A percentile compares a stretch with the other conserved stretches of the same genome.
Conservation (phyloP, 164 flowering plant species). For the Santalum album region DNA sequence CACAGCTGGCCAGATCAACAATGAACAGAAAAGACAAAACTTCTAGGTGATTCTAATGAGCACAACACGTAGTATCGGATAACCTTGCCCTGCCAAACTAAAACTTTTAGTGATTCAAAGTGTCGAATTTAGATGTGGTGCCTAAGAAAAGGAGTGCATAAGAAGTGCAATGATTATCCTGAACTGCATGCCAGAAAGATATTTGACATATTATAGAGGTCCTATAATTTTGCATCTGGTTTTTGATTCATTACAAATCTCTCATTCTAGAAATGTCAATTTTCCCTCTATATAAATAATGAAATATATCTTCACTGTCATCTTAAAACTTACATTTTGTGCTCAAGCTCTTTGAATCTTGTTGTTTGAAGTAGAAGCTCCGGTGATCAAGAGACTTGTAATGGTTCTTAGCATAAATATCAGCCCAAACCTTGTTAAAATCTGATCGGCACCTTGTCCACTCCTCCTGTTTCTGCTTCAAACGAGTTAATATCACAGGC, state of each 20-base stretch:
- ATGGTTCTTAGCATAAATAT: constrained; percentile 60
- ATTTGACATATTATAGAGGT: too few relatives aligned
- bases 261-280: too few relatives aligned
- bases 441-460: constrained; percentile 57
- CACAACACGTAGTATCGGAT: neutral
- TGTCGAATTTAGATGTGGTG: too few relatives aligned
- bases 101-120: too few relatives aligned
- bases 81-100: too few relatives aligned
- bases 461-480: constrained; percentile 69
- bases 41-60: neutral
- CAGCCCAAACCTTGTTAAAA: constrained; percentile 70
- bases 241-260: too few relatives aligned
- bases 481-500: constrained; percentile 50
- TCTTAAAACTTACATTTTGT: constrained; percentile 37
- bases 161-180: too few relatives aligned
- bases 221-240: too few relatives aligned
- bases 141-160: too few relatives aligned
- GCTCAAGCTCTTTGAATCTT: constrained; percentile 67
- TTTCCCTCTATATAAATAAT: too few relatives aligned
- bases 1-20: too few relatives aligned
- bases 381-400: constrained; percentile 73
- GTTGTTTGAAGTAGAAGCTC: constrained; percentile 73
- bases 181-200: too few relatives aligned
- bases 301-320: neutral
- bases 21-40: neutral